A percentile compares a stretch with the other conserved stretches of the same genome.
phyloP scores from a whole-genome alignment of 495 filamentous ascomycete species.

The Aspergillus mulundensis region DNA sequence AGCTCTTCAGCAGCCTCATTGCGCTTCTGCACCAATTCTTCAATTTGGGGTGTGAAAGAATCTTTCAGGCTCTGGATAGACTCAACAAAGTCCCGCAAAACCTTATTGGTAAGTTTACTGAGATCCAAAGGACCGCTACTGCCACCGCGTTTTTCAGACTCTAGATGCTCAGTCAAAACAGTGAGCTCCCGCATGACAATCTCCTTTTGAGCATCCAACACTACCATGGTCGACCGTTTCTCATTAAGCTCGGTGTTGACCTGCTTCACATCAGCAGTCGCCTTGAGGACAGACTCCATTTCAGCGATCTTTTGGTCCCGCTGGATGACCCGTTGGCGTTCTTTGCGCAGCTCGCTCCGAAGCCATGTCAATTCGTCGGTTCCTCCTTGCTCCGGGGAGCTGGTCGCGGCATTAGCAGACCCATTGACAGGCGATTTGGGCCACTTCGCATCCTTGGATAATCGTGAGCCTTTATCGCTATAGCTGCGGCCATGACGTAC shows the following conservation, averaged over 20 bases:
- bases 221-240: slow-evolving; percentile 95
- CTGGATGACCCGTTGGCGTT: slow-evolving; percentile 73
- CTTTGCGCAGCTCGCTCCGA: slow-evolving; percentile 72
- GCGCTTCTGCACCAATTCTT: slow-evolving; percentile 77
- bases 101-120: slow-evolving; percentile 73
- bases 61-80: slow-evolving; percentile 84
- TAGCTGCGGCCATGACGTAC: slow-evolving; percentile 91
- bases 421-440: slow-evolving; percentile 72
- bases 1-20: slow-evolving; percentile 81
- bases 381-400: slow-evolving; percentile 49
- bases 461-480: slow-evolving; percentile 61
- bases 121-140: slow-evolving; percentile 60
- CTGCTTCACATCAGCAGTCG: slow-evolving; percentile 74
- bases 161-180: slow-evolving; percentile 74
- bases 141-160: slow-evolving; percentile 58
- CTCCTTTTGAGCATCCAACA: slow-evolving; percentile 89
- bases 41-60: slow-evolving; percentile 69
- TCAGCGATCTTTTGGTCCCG: slow-evolving; percentile 76
- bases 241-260: slow-evolving; percentile 83
- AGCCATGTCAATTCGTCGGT: slow-evolving; percentile 71
- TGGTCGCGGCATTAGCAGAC: slow-evolving; percentile 67
- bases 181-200: slow-evolving; percentile 91
- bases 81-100: slow-evolving; percentile 82
- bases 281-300: slow-evolving; percentile 66
- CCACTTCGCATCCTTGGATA: slow-evolving; percentile 53